These are phyloP conservation scores for Cryptococcus amylolentus DNA, from an alignment of 1,284 basidiomycete genomes.

Conservation along the genomic window DNA sequence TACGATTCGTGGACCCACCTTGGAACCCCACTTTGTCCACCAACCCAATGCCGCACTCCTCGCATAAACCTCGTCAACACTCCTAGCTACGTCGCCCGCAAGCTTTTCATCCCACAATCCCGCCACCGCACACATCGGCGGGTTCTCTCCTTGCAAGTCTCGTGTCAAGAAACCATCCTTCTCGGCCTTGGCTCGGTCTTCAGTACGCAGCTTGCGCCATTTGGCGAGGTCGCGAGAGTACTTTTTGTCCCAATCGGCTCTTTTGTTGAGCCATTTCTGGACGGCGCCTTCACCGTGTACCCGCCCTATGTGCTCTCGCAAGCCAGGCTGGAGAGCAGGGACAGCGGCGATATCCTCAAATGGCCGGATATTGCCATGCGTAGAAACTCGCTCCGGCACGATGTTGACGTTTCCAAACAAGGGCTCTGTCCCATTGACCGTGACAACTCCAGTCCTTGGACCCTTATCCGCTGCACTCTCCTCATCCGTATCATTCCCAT, in stretches of 20 bases:
- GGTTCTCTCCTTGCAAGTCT: constrained; percentile 35
- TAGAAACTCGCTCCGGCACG: constrained; percentile 83
- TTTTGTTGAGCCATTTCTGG: constrained; percentile 40
- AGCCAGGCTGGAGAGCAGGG: constrained; percentile 33
- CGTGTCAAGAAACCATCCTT: constrained; percentile 44
- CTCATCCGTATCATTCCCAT: neutral
- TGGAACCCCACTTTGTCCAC: constrained; percentile 43
- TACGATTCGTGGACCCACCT: constrained; percentile 19
- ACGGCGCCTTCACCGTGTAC: constrained; percentile 42
- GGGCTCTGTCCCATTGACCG: constrained; percentile 39
- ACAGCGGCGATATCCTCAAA: constrained; percentile 66
- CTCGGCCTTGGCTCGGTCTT: constrained; percentile 34
- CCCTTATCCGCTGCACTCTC: constrained; percentile 3
- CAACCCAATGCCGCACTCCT: constrained; percentile 31
- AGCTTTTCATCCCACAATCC: constrained; percentile 32
- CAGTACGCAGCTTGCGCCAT: constrained; percentile 29
- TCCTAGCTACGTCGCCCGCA: constrained; percentile 39
- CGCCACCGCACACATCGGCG: constrained; percentile 41
- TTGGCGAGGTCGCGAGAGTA: constrained; percentile 33
- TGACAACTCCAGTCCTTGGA: constrained; percentile 25
- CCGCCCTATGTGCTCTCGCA: constrained; percentile 35
- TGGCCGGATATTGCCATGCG: constrained; percentile 68
- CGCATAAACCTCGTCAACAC: constrained; percentile 43
- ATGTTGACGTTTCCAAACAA: constrained; percentile 50
- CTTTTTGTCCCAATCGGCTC: constrained; percentile 42